phyloP scores from a whole-genome alignment of 495 filamentous ascomycete species.

The Polyplosphaeria fusca region DNA sequence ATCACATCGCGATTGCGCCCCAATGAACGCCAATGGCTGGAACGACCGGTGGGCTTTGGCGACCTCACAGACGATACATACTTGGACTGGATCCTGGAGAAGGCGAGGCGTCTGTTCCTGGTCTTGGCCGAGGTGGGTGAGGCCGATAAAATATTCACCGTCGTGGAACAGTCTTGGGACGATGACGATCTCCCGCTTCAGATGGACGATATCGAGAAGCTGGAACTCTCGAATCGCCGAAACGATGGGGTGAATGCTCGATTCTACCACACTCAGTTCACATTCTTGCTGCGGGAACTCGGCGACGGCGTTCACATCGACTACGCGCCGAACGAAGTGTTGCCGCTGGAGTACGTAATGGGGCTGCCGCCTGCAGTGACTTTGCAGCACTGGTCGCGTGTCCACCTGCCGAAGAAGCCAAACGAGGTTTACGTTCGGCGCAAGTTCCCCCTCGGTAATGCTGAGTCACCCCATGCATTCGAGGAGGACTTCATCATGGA shows the following conservation, averaged over 20 bases:
- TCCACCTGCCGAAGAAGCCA: slow-evolving; percentile 59
- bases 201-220: slow-evolving; percentile 63
- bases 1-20: slow-evolving; percentile 64
- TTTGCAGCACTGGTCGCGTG: slow-evolving; percentile 61
- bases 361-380: slow-evolving; percentile 53
- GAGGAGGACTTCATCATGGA: slow-evolving; percentile 67
- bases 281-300: slow-evolving; percentile 71
- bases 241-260: slow-evolving; percentile 64
- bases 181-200: slow-evolving; percentile 84
- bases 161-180: slow-evolving; percentile 83
- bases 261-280: slow-evolving; percentile 80
- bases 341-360: slow-evolving; percentile 68
- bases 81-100: slow-evolving; percentile 84
- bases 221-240: slow-evolving; percentile 59
- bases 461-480: slow-evolving; percentile 45
- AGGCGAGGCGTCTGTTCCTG: slow-evolving; percentile 75
- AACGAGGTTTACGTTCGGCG: slow-evolving; percentile 66
- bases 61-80: slow-evolving; percentile 89
- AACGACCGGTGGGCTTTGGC: slow-evolving; percentile 73
- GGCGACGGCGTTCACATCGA: slow-evolving; percentile 65
- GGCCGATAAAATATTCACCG: slow-evolving; percentile 78
- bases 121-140: slow-evolving; percentile 76
- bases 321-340: slow-evolving; percentile 73
- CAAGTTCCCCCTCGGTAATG: slow-evolving; percentile 60
- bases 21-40: slow-evolving; percentile 61